These are phyloP conservation scores for Gymnopilus junonius DNA, from an alignment of 768 basidiomycete species.

Conservation along the genomic window DNA sequence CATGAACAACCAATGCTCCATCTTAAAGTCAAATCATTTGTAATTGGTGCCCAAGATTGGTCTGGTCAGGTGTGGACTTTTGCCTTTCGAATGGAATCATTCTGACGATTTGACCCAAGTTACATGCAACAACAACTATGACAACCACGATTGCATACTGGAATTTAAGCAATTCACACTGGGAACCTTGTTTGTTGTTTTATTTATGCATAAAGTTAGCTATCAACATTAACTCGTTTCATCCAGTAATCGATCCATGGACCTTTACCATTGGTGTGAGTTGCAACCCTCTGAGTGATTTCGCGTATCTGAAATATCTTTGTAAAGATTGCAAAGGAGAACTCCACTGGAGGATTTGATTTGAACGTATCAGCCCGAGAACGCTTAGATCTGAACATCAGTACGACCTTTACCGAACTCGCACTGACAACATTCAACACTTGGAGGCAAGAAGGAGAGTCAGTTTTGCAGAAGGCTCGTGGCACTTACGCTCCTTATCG, in stretches of 20 bases:
- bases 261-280: constrained; percentile 75
- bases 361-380: constrained; percentile 75
- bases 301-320: neutral
- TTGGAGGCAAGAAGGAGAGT: constrained; percentile 76
- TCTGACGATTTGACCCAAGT: constrained; percentile 43
- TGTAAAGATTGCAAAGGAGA: constrained; percentile 57
- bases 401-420: constrained; percentile 88
- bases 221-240: constrained; percentile 11
- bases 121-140: constrained; percentile 83
- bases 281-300: constrained; percentile 7
- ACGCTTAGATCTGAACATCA: constrained; percentile 89
- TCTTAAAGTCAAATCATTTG: constrained; percentile 84
- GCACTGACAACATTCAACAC: constrained; percentile 73
- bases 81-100: neutral
- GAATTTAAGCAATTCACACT: constrained; percentile 97
- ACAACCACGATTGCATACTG: constrained; percentile 90
- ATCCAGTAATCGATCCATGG: constrained; percentile 93
- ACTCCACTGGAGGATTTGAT: constrained; percentile 52
- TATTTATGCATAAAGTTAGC: neutral
- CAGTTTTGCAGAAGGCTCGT: constrained; percentile 73
- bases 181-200: constrained; percentile 81
- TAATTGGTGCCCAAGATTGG: constrained; percentile 88
- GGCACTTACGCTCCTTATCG: constrained; percentile 94
- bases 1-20: constrained; percentile 96
- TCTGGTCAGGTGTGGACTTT: constrained; percentile 72